Evolutionary conservation across 169 alveolate species (phyloP), one percentile per base, ranked within the genome.

Genomic region (Babesia gibsoni): DNA sequence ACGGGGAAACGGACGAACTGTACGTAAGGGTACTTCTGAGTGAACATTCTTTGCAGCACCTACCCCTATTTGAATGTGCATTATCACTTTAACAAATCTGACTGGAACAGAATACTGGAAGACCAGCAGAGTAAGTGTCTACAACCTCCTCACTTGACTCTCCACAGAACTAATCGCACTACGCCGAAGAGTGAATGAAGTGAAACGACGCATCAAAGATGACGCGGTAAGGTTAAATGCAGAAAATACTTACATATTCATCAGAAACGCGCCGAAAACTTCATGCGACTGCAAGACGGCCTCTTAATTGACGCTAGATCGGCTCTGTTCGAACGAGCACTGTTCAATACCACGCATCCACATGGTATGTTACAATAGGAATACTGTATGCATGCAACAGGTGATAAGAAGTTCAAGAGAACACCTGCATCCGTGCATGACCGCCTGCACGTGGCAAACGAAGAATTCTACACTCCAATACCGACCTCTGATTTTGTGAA

Each of bases 11-110:
- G 59, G 72, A 45, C 20, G 65, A 66, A 32, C 29, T 66, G 67
- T 61, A 43, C n/a, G 63, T 61, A 12, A 32, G 1, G 10, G 18
- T 10, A 1, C n/a, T 6, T 22, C 2, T 6, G 37, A 12, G 8
- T 12, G 23, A 12, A 22, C 23, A 61, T 29, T 37, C 14, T 8
- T 4, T 43, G 56, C 75, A 65, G 75, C 12, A 16, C 88, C 7
- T 79, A 59, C 49, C 88, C 88, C 10, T 67, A 68, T 53, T 58
- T 79, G 52, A 79, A 79, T 61, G 88, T 79, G 42, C 69, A 79
- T 79, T 79, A 79, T 58, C 59, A 79, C 36, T 61, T 59, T 54
- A 72, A 68, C 39, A 45, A 59, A 36, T 36, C 39, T 52, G 88
- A 79, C 54, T 79, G 88, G 88, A 68, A 70, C 64, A 30, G 41